Evolutionary conservation across 2,329 filamentous ascomycete genomes (phyloP).

Genomic region (Trichoderma pleuroti): DNA sequence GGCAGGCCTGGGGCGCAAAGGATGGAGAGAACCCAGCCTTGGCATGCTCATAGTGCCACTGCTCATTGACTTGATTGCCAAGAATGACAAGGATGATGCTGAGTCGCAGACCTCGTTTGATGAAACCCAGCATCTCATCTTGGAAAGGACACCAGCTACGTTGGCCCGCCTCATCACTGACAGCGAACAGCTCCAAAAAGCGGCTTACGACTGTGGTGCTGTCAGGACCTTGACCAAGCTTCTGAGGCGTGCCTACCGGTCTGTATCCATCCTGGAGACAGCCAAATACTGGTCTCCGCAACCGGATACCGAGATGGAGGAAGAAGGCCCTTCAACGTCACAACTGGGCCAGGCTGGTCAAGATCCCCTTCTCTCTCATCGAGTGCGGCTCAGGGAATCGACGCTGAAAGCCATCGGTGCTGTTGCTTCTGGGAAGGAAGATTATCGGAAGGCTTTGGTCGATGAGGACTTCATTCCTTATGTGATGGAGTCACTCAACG

Average conservation of each 20-base stretch:
- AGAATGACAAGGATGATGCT: slow-evolving; percentile 44
- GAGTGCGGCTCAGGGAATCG: slow-evolving; percentile 71
- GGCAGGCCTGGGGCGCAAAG: slow-evolving; percentile 61
- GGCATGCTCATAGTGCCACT: slow-evolving; percentile 67
- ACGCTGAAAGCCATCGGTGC: slow-evolving; percentile 77
- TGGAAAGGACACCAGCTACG: slow-evolving; percentile 70
- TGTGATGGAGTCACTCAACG: slow-evolving; percentile 73
- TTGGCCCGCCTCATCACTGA: slow-evolving; percentile 77
- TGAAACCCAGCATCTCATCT: slow-evolving; percentile 40
- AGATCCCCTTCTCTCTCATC: slow-evolving; percentile 59
- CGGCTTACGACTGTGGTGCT: slow-evolving; percentile 65
- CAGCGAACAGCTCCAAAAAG: slow-evolving; percentile 74
- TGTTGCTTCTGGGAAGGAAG: slow-evolving; percentile 75
- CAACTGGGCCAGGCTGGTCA: slow-evolving; percentile 60
- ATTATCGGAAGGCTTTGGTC: slow-evolving; percentile 77
- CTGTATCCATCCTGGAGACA: slow-evolving; percentile 34
- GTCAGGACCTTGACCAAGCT: slow-evolving; percentile 46
- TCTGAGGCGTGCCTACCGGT: slow-evolving; percentile 50
- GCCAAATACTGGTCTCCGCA: slow-evolving; percentile 41
- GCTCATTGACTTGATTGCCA: slow-evolving; percentile 59
- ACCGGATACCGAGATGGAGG: slow-evolving; percentile 33
- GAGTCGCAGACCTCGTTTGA: slow-evolving; percentile 38
- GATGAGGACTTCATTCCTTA: slow-evolving; percentile 76
- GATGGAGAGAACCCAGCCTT: slow-evolving; percentile 58
- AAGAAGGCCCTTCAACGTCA: slow-evolving; percentile 37